phyloP scores from a whole-genome alignment of 805 yeast genomes.

The Candida argentea region DNA sequence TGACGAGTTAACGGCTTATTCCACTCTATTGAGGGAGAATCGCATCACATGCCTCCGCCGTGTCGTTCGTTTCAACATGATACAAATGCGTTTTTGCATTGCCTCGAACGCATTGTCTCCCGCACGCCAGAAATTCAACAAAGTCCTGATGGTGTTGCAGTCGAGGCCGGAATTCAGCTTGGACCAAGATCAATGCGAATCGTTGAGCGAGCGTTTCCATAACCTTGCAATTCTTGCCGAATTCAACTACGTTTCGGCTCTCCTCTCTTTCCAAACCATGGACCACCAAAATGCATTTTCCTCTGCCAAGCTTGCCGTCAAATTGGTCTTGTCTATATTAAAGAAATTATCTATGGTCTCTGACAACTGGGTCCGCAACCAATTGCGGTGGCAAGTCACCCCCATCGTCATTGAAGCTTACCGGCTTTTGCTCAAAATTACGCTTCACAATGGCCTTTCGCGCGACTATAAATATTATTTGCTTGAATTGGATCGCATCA shows the following conservation, averaged over 20 bases:
- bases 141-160: conserved; percentile 13
- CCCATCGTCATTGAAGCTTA: conserved; percentile 27
- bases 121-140: conserved; percentile 14
- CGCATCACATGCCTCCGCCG: conserved; percentile 6
- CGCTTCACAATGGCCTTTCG: conserved; percentile 42
- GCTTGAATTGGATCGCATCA: conserved; percentile 36
- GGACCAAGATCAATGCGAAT: conserved; percentile 4
- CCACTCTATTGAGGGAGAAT: conserved; percentile 6
- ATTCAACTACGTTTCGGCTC: conserved; percentile 23
- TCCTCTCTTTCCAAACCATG: conserved; percentile 9
- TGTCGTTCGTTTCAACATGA: conserved; percentile 15
- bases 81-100: conserved; percentile 20
- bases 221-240: conserved; percentile 22
- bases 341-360: conserved; percentile 21
- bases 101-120: conserved; percentile 8
- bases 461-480: conserved; percentile 49
- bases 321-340: conserved; percentile 43
- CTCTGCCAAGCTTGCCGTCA: conserved; percentile 39
- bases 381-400: conserved; percentile 28
- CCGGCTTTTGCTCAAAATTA: conserved; percentile 25
- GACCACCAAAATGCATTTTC: conserved; percentile 20
- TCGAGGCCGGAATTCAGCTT: conserved; percentile 21
- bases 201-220: conserved; percentile 12
- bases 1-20: conserved; percentile 9
- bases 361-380: conserved; percentile 11